Conservation (phyloP, 2,329 filamentous ascomycete genomes). For the Fusarium nygamai region DNA sequence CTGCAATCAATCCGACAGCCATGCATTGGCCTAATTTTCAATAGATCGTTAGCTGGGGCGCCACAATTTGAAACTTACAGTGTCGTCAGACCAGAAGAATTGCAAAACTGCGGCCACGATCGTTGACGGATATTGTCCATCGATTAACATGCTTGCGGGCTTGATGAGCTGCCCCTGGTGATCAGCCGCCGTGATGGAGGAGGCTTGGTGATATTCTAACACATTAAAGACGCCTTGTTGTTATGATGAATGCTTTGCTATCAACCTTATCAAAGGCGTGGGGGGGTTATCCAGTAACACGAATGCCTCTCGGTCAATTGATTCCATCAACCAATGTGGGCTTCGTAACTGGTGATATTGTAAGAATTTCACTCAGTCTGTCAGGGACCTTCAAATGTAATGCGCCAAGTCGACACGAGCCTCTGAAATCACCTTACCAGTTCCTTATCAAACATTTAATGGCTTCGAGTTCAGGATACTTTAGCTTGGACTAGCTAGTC, state of each 20-base stretch:
- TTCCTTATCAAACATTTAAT: slow-evolving; percentile 13
- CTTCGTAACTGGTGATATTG: neutral
- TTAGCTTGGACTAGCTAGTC: slow-evolving; percentile 25
- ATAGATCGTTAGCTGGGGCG: slow-evolving; percentile 18
- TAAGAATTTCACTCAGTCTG: neutral
- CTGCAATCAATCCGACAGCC: neutral
- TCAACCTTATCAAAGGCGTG: neutral
- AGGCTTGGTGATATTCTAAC: neutral
- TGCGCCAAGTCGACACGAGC: neutral
- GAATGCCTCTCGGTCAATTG: neutral
- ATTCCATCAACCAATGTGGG: neutral
- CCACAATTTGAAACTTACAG: slow-evolving; percentile 15
- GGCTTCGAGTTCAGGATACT: neutral
- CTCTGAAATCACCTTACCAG: neutral
- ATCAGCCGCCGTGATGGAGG: neutral
- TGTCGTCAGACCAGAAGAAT: neutral
- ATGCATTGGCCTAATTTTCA: slow-evolving; percentile 16
- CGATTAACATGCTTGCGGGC: neutral
- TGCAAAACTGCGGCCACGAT: neutral
- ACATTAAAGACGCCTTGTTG: neutral
- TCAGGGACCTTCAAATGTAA: neutral
- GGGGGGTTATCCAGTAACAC: neutral
- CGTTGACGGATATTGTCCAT: neutral
- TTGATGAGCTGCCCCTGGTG: slow-evolving; percentile 7
- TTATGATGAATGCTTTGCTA: neutral